phyloP scores from a whole-genome alignment of 805 yeast species.

The Torulaspora gathmanii region DNA sequence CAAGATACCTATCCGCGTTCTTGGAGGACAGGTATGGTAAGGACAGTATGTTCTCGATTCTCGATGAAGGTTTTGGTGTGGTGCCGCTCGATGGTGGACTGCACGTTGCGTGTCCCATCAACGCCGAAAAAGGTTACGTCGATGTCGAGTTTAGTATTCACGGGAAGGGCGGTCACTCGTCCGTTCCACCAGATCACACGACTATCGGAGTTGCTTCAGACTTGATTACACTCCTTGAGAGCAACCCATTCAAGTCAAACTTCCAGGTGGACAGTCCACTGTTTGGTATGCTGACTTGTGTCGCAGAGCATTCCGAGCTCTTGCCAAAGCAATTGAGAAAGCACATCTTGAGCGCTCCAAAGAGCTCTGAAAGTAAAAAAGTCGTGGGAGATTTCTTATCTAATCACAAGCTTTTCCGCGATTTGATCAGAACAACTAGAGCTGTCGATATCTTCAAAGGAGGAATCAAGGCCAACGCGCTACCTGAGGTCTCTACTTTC shows the following conservation, averaged over 20 bases:
- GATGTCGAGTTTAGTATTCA: slow-evolving; percentile 48
- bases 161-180: slow-evolving; percentile 76
- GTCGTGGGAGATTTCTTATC: slow-evolving; percentile 31
- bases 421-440: slow-evolving; percentile 56
- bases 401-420: slow-evolving; percentile 25
- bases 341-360: slow-evolving; percentile 36
- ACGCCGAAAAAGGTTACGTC: slow-evolving; percentile 59
- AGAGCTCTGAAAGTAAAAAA: slow-evolving; percentile 36
- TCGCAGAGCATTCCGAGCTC: slow-evolving; percentile 46
- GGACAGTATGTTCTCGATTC: slow-evolving; percentile 53
- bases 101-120: slow-evolving; percentile 49
- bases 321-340: slow-evolving; percentile 23
- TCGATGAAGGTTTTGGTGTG: slow-evolving; percentile 62
- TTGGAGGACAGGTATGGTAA: slow-evolving; percentile 54
- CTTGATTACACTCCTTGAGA: slow-evolving; percentile 52
- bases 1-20: slow-evolving; percentile 42
- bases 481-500: slow-evolving; percentile 59
- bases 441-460: slow-evolving; percentile 65
- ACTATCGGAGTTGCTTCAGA: slow-evolving; percentile 70
- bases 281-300: slow-evolving; percentile 52
- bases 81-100: slow-evolving; percentile 40
- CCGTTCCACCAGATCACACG: slow-evolving; percentile 78
- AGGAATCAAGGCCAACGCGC: slow-evolving; percentile 71
- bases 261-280: slow-evolving; percentile 55
- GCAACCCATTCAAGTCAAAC: slow-evolving; percentile 39